Percentiles rank a stretch among this genome's conserved stretches.
Evolutionary conservation across 345 rosid genomes (phyloP).

Genomic region (Eucalyptus erythrocorys): DNA sequence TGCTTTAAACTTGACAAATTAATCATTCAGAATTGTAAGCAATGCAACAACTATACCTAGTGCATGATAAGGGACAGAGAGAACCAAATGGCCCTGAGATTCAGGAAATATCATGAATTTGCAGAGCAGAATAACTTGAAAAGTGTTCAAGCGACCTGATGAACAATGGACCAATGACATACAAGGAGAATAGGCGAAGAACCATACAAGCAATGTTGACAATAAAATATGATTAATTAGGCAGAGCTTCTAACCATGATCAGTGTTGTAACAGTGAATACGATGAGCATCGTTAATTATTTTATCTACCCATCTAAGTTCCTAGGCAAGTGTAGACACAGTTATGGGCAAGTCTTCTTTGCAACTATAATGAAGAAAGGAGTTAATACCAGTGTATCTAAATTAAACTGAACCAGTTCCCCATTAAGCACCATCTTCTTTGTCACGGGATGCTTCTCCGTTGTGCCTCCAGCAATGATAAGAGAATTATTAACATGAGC

Average conservation of each 20-base stretch:
- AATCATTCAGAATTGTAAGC: background rate
- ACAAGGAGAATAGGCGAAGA: background rate
- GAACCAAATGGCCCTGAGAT: background rate
- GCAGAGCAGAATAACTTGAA: background rate
- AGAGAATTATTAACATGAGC: conserved; percentile 73
- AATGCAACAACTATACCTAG: background rate
- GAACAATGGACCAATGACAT: background rate
- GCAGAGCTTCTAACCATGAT: background rate
- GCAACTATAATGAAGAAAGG: background rate
- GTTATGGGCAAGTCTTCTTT: background rate
- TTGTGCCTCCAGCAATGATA: conserved; percentile 86
- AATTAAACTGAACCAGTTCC: conserved; percentile 77
- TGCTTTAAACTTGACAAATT: background rate
- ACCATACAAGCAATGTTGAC: background rate
- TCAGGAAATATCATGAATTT: background rate
- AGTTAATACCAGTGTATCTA: conserved; percentile 50
- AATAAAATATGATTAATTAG: background rate
- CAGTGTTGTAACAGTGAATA: background rate
- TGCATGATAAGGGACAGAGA: background rate
- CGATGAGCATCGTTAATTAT: background rate
- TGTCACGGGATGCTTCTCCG: conserved; percentile 86
- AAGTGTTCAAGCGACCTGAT: background rate
- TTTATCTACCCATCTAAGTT: background rate
- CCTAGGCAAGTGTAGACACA: background rate
- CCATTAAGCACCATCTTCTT: conserved; percentile 88